Conservation (phyloP, 2,329 filamentous ascomycete species). For the Penicillium sp. region DNA sequence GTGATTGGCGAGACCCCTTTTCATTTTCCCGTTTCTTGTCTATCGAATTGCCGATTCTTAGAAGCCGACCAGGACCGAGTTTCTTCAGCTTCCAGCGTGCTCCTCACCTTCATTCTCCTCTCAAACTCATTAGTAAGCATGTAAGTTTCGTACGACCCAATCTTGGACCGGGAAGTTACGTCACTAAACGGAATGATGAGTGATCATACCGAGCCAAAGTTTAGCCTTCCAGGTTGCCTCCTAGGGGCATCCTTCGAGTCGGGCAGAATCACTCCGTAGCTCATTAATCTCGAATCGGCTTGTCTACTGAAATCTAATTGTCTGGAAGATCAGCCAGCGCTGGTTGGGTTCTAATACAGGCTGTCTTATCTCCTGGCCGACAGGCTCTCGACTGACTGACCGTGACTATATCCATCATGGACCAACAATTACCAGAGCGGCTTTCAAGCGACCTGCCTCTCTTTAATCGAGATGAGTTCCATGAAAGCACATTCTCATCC, state of each 20-base stretch:
- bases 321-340: background rate
- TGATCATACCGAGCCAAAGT: constrained; percentile 10
- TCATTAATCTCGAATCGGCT: background rate
- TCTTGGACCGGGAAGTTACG: background rate
- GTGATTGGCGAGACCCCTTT: no score
- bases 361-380: background rate
- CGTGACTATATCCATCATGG: background rate
- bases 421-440: background rate
- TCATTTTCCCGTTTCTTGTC: no score
- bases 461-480: background rate
- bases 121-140: no score
- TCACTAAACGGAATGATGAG: constrained; percentile 10
- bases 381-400: background rate
- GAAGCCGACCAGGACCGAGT: no score
- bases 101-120: no score
- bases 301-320: background rate
- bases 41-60: no score
- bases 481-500: background rate
- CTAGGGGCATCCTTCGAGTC: background rate
- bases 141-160: no score
- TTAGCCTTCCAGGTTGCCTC: background rate
- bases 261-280: background rate
- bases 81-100: no score
- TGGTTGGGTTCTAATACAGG: background rate
- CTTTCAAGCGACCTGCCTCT: background rate